Evolutionary conservation across 2,329 filamentous ascomycete species (phyloP), one percentile per base, ranked within the genome.

Genomic region (Alternaria sp.): DNA sequence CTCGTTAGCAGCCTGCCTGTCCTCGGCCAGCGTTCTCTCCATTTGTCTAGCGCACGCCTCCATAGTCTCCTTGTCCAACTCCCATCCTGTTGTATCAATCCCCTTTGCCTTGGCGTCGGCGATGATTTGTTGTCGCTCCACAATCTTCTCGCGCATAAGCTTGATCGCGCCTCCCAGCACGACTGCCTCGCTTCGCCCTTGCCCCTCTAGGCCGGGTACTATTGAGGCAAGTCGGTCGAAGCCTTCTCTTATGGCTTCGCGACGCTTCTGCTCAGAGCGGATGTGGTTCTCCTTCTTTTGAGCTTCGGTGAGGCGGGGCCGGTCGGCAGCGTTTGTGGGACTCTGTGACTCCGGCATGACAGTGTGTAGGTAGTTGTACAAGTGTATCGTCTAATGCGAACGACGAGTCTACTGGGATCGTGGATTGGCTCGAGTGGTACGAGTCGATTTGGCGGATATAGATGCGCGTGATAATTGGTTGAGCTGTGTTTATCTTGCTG

Each of bases 191-290:
- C 92, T 95, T 46, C 93, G 88, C 1, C 91, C 93, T 73, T 94
- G 91, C 1, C 93, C 93, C 70, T 92, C 87, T 54, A 96, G 84
- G 0, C 92, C 92, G 0, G 93, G 93, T 1, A 97, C 92, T 32
- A 96, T 85, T 54, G 89, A 87, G 16, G 92, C 92, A 27, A 97
- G 85, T 34, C 89, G 86, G 77, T 97, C 92, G 76, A 96, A 97
- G 58, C 91, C 92, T 60, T 92, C 89, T 48, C 93, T 86, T 67
- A 97, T 97, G 14, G 90, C 91, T 59, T 89, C 86, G 45, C 89
- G 87, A 36, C 89, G 87, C 78, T 90, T 88, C 72, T 87, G 85
- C 75, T 88, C 86, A 5, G 88, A 90, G 25, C 87, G 86, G 69
- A 91, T 91, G 79, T 92, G 90, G 74, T 92, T 92, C 71, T 86